Conservation (phyloP, 1,284 basidiomycete genomes). For the Malassezia furfur region DNA sequence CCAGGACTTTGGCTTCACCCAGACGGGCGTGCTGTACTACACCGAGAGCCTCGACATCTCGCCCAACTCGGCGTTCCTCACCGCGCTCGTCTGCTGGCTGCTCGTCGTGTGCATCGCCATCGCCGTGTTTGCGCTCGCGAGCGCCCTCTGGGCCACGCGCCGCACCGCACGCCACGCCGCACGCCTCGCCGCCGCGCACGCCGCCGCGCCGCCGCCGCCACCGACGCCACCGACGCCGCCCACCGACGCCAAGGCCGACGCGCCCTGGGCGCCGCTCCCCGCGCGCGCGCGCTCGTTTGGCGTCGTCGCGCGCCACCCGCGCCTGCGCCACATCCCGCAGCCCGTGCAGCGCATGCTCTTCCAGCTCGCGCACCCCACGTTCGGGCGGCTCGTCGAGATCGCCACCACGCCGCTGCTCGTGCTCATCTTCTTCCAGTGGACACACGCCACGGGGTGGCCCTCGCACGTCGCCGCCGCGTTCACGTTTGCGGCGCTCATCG, state of each 20-base stretch:
- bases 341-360: not conserved
- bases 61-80: conserved; percentile 37
- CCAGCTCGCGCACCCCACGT: conserved; percentile 1
- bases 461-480: conserved; percentile 37
- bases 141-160: not conserved
- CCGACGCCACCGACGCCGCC: too few species aligned
- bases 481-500: conserved; percentile 23
- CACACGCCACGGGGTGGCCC: conserved; percentile 36
- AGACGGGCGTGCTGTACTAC: conserved; percentile 31
- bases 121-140: conserved; percentile 17
- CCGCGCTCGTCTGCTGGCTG: conserved; percentile 34
- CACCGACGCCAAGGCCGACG: too few species aligned
- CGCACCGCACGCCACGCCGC: not conserved
- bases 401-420: conserved; percentile 21
- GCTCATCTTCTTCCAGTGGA: conserved; percentile 44
- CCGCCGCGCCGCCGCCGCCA: too few species aligned
- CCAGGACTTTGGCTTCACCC: conserved; percentile 17
- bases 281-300: too few species aligned
- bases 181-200: not conserved
- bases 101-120: conserved; percentile 32
- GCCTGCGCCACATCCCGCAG: too few species aligned
- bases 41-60: conserved; percentile 33
- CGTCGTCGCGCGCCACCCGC: too few species aligned
- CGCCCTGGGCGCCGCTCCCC: too few species aligned
- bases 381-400: not conserved